Percentiles rank a stretch among this genome's conserved stretches.
These are phyloP conservation scores for Colletotrichum acutatum DNA, from an alignment of 2,329 filamentous ascomycete genomes.

Conservation along the genomic window DNA sequence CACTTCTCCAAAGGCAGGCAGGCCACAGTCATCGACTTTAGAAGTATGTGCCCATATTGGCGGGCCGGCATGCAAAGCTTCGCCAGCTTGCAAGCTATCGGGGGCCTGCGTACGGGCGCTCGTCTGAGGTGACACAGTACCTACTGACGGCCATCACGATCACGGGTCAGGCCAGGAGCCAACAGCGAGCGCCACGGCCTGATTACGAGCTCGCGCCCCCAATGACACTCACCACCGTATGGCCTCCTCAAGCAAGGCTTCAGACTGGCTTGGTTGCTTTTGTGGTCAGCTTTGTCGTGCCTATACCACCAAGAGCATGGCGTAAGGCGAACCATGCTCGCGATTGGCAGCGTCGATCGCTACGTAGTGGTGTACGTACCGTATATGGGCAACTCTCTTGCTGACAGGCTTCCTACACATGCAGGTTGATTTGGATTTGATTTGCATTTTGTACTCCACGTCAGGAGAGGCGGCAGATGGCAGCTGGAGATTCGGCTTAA, in stretches of 20 bases:
- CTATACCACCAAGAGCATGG: background rate
- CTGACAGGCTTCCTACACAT: slow-evolving; percentile 7
- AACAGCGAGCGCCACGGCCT: background rate
- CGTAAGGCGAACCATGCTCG: background rate
- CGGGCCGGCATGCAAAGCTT: background rate
- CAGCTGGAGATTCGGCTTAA: slow-evolving; percentile 14
- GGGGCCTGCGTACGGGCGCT: background rate
- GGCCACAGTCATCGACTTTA: background rate
- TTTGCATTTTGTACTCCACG: background rate
- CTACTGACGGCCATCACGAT: background rate
- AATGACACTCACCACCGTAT: background rate
- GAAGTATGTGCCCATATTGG: background rate
- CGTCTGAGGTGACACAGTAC: background rate
- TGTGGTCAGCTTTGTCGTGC: background rate
- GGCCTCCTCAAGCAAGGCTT: background rate
- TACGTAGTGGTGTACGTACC: background rate
- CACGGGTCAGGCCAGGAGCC: background rate
- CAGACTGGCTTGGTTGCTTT: background rate
- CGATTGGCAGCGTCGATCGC: background rate
- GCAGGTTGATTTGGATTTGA: background rate
- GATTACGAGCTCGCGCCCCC: background rate
- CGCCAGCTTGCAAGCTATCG: background rate
- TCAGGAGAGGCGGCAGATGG: slow-evolving; percentile 13
- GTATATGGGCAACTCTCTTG: background rate
- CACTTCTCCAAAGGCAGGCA: background rate